Percentiles rank a stretch among this genome's conserved stretches.
Evolutionary conservation across 2,329 filamentous ascomycete genomes (phyloP).

Genomic region (Tricladium varicosporioides): DNA sequence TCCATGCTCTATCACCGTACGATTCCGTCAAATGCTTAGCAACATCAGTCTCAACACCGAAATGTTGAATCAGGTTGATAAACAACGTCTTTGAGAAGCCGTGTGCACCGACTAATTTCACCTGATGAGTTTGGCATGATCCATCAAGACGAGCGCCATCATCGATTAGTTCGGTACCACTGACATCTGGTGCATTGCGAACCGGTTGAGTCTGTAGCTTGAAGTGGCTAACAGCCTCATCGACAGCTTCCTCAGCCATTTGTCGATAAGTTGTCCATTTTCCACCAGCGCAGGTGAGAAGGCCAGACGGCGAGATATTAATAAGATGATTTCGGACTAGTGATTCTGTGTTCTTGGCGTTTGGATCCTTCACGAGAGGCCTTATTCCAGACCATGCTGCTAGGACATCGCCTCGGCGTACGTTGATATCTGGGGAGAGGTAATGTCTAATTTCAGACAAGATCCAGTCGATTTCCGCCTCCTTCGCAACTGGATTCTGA

Average conservation of each 20-base stretch:
- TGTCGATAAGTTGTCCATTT: slow-evolving; percentile 94
- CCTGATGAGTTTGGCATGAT: slow-evolving; percentile 77
- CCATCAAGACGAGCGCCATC: slow-evolving; percentile 71
- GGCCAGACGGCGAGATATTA: slow-evolving; percentile 73
- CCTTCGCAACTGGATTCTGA: slow-evolving; percentile 71
- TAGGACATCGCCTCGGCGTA: slow-evolving; percentile 82
- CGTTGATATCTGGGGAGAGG: slow-evolving; percentile 78
- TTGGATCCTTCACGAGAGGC: slow-evolving; percentile 81
- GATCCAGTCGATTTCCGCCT: slow-evolving; percentile 87
- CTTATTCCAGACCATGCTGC: slow-evolving; percentile 88
- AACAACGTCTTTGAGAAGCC: slow-evolving; percentile 89
- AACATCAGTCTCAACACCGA: slow-evolving; percentile 86
- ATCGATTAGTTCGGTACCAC: slow-evolving; percentile 66
- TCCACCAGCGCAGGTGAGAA: slow-evolving; percentile 82
- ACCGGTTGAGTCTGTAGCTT: slow-evolving; percentile 57
- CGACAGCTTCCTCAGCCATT: slow-evolving; percentile 88
- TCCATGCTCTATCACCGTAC: slow-evolving; percentile 92
- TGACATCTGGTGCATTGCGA: slow-evolving; percentile 62
- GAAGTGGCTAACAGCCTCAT: slow-evolving; percentile 72
- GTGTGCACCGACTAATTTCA: slow-evolving; percentile 79
- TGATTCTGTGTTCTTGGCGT: slow-evolving; percentile 81
- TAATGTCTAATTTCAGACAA: slow-evolving; percentile 80
- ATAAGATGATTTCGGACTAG: slow-evolving; percentile 85
- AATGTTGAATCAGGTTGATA: slow-evolving; percentile 93
- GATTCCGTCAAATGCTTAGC: slow-evolving; percentile 83